Percentiles rank a stretch among this genome's conserved stretches.
Conservation (phyloP, 2,329 filamentous ascomycete genomes). For the Fusarium secorum region DNA sequence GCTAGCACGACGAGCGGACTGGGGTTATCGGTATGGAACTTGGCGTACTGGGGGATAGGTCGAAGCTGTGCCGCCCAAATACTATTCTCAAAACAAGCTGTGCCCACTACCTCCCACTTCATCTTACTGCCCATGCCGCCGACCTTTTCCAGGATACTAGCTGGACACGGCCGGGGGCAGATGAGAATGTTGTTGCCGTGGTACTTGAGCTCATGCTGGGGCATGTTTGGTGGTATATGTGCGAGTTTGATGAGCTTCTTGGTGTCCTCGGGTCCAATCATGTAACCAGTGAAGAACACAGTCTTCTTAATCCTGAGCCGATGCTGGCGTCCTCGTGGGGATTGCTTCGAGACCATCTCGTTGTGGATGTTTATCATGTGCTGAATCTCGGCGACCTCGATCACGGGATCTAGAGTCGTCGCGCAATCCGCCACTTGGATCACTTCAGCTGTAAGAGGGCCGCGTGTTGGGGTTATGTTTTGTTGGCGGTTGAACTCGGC, state of each 20-base stretch:
- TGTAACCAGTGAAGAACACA: slow-evolving; percentile 91
- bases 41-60: slow-evolving; percentile 72
- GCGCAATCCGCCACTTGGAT: slow-evolving; percentile 83
- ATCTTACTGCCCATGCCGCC: slow-evolving; percentile 87
- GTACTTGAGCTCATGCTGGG: slow-evolving; percentile 76
- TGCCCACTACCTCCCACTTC: slow-evolving; percentile 82
- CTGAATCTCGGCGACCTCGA: slow-evolving; percentile 85
- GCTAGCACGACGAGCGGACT: slow-evolving; percentile 84
- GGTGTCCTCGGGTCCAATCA: slow-evolving; percentile 76
- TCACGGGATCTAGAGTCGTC: slow-evolving; percentile 76
- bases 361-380: slow-evolving; percentile 92
- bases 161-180: slow-evolving; percentile 76
- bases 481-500: slow-evolving; percentile 73
- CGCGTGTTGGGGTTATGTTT: slow-evolving; percentile 60
- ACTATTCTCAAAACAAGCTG: slow-evolving; percentile 77
- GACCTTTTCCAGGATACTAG: slow-evolving; percentile 78
- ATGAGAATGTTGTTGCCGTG: slow-evolving; percentile 94
- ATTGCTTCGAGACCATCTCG: slow-evolving; percentile 50
- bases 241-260: slow-evolving; percentile 76
- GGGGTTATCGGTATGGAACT: slow-evolving; percentile 80
- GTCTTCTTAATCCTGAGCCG: slow-evolving; percentile 81
- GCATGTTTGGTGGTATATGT: slow-evolving; percentile 66
- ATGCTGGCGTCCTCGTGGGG: slow-evolving; percentile 48
- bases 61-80: slow-evolving; percentile 87
- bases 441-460: slow-evolving; percentile 78